A percentile compares a stretch with the other conserved stretches of the same genome.
Conservation (phyloP, 306 rosid genomes). For the Trifolium subterraneum region DNA sequence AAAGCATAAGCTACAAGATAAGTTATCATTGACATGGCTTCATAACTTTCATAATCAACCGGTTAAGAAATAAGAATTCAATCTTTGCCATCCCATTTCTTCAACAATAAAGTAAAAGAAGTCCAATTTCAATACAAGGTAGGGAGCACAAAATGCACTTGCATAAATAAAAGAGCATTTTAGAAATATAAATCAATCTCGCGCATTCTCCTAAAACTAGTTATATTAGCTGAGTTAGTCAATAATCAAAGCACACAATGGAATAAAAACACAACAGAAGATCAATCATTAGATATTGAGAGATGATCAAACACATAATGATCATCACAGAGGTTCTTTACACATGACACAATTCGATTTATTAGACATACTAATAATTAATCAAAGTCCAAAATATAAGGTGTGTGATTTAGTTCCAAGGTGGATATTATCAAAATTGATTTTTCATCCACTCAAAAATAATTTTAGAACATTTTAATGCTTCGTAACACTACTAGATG, state of each 20-base stretch:
- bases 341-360: background rate
- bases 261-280: background rate
- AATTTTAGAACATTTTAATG: background rate
- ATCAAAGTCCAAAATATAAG: background rate
- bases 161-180: background rate
- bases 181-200: background rate
- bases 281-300: background rate
- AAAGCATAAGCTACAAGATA: conserved; percentile 5
- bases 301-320: conserved; percentile 13
- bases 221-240: conserved; percentile 7
- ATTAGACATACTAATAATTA: background rate
- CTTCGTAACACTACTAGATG: background rate
- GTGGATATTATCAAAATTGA: background rate
- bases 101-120: background rate
- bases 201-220: conserved; percentile 1
- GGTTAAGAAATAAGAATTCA: conserved; percentile 9
- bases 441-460: background rate
- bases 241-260: background rate
- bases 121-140: conserved; percentile 14
- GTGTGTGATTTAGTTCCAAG: background rate
- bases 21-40: background rate
- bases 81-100: background rate
- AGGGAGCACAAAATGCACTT: background rate
- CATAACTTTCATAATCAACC: background rate
- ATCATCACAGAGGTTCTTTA: background rate